Conservation (phyloP, 768 basidiomycete genomes). For the Rhodotorula sphaerocarpa region DNA sequence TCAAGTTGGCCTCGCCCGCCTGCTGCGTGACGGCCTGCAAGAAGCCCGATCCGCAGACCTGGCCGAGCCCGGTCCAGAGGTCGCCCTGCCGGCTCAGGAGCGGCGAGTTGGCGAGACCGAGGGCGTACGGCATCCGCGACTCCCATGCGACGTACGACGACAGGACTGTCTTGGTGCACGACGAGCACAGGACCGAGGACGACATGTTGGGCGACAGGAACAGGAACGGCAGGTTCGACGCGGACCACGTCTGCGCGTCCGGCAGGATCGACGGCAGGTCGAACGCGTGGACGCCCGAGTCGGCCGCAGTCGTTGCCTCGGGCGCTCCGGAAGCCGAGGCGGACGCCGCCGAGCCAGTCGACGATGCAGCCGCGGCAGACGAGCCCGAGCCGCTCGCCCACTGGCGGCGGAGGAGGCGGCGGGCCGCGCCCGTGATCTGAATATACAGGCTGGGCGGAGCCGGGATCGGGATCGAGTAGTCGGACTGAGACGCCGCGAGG, state of each 20-base stretch:
- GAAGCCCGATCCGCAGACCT: conserved; percentile 60
- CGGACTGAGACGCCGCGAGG: conserved; percentile 9
- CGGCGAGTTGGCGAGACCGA: conserved; percentile 59
- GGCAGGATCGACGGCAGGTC: conserved; percentile 39
- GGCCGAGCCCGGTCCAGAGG: conserved; percentile 58
- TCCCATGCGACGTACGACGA: conserved; percentile 70
- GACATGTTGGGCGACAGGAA: conserved; percentile 56
- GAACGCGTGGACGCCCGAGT: conserved; percentile 8
- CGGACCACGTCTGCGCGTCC: conserved; percentile 51
- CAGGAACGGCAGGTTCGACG: conserved; percentile 60
- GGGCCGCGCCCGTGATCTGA: conserved; percentile 10
- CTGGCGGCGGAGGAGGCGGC: conserved; percentile 13
- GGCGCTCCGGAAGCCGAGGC: neutral
- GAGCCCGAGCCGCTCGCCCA: neutral
- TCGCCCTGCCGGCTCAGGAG: conserved; percentile 59
- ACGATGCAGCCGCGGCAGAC: neutral
- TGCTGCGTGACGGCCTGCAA: conserved; percentile 21
- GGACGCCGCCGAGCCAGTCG: neutral
- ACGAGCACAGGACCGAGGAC: conserved; percentile 59
- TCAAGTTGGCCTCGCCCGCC: conserved; percentile 26
- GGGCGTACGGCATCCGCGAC: conserved; percentile 58
- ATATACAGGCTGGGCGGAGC: conserved; percentile 19
- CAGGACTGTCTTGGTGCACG: conserved; percentile 71
- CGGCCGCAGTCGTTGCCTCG: neutral
- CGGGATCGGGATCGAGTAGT: conserved; percentile 33